Conservation (phyloP, 1,284 basidiomycete species). For the Fistulinella cinereoalba region DNA sequence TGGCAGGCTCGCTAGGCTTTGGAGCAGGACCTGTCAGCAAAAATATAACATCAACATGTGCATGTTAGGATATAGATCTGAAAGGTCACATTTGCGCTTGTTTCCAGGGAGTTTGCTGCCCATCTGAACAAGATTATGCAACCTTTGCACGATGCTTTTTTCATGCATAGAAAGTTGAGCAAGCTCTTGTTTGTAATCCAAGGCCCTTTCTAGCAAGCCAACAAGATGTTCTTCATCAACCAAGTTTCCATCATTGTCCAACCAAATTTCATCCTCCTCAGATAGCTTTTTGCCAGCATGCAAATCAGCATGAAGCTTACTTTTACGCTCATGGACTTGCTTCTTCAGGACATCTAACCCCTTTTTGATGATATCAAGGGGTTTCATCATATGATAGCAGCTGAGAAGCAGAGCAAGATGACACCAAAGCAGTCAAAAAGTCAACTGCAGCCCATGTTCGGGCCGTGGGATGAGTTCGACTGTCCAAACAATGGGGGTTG, state of each 20-base stretch:
- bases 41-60: not conserved
- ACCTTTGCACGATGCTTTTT: conserved; percentile 1
- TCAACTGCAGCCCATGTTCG: no score
- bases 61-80: not conserved
- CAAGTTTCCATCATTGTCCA: conserved; percentile 8
- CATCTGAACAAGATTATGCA: not conserved
- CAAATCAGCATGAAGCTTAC: not conserved
- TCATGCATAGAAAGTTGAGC: not conserved
- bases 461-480: no score
- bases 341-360: not conserved
- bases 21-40: not conserved
- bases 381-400: not conserved
- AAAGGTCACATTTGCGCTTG: not conserved
- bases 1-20: no score
- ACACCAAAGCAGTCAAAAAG: not conserved
- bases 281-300: not conserved
- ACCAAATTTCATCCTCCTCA: conserved; percentile 5
- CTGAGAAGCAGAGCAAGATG: not conserved
- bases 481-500: no score
- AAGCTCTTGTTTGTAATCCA: conserved; percentile 4
- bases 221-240: conserved; percentile 7
- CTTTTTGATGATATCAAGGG: not conserved
- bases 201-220: not conserved
- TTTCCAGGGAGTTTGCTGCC: not conserved
- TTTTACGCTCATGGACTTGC: conserved; percentile 1